These are phyloP conservation scores for Ceratobasidium sp. DNA, from an alignment of 1,284 basidiomycete species.

Conservation along the genomic window DNA sequence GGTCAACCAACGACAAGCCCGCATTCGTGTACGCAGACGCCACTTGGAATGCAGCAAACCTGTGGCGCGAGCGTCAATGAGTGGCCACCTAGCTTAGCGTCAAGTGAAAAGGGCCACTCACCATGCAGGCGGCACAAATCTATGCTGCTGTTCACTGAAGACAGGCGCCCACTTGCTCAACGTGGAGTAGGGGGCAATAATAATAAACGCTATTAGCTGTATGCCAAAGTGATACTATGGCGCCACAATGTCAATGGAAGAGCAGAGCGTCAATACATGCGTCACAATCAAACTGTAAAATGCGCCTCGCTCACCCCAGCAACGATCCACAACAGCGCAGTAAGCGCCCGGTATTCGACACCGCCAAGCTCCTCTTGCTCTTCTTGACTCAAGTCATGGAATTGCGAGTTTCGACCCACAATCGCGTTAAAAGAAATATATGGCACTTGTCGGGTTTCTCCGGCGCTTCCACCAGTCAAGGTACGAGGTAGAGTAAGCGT, in stretches of 20 bases:
- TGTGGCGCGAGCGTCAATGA: conserved; percentile 54
- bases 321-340: conserved; percentile 83
- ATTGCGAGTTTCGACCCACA: conserved; percentile 89
- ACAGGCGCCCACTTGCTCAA: conserved; percentile 66
- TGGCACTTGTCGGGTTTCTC: conserved; percentile 64
- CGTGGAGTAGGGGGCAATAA: conserved; percentile 85
- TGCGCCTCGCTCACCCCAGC: conserved; percentile 63
- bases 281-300: conserved; percentile 48
- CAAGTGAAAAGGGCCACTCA: conserved; percentile 53
- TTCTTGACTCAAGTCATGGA: conserved; percentile 82
- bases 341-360: conserved; percentile 93
- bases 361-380: conserved; percentile 94
- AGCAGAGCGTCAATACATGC: conserved; percentile 51
- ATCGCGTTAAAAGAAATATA: conserved; percentile 90
- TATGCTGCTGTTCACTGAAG: conserved; percentile 70
- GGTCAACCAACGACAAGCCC: conserved; percentile 90
- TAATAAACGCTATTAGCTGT: conserved; percentile 76
- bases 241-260: conserved; percentile 50
- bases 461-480: conserved; percentile 66
- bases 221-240: conserved; percentile 78
- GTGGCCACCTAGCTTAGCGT: not conserved
- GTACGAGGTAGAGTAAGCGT: conserved; percentile 82
- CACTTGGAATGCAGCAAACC: conserved; percentile 91
- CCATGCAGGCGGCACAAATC: conserved; percentile 74
- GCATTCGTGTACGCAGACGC: conserved; percentile 93